These are phyloP conservation scores for Macaranga tanarius DNA, from an alignment of 441 rosid species.

Conservation along the genomic window DNA sequence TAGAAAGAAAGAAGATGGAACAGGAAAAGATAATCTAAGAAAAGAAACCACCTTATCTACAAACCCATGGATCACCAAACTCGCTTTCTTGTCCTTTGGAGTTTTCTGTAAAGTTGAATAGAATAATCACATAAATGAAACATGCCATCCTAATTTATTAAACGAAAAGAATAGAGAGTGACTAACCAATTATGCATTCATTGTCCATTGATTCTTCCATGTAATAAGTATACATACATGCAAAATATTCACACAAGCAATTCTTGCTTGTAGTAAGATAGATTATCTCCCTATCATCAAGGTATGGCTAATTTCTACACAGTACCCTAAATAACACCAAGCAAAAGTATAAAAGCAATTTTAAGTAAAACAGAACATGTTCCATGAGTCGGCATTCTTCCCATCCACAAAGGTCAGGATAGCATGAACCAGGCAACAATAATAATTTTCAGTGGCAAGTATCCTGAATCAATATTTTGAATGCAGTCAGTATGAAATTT, in stretches of 20 bases:
- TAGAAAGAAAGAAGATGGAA: constrained; percentile 1
- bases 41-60: constrained; percentile 70
- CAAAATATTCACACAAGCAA: neutral
- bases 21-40: neutral
- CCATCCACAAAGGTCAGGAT: neutral
- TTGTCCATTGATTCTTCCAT: neutral
- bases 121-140: neutral
- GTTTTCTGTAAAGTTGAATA: constrained; percentile 59
- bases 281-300: constrained; percentile 19
- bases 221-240: neutral
- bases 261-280: neutral
- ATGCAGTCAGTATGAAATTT: too few species aligned
- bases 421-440: neutral
- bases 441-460: neutral
- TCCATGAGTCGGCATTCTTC: neutral
- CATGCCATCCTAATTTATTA: neutral
- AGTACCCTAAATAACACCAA: neutral
- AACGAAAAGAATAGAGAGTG: neutral
- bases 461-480: too few species aligned
- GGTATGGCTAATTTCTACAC: neutral
- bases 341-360: neutral
- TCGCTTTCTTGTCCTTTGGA: constrained; percentile 95
- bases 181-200: constrained; percentile 5
- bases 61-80: constrained; percentile 83
- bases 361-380: neutral